Evolutionary conservation across 2,329 filamentous ascomycete species (phyloP), one percentile per base, ranked within the genome.

Genomic region (Dothistroma septosporum): DNA sequence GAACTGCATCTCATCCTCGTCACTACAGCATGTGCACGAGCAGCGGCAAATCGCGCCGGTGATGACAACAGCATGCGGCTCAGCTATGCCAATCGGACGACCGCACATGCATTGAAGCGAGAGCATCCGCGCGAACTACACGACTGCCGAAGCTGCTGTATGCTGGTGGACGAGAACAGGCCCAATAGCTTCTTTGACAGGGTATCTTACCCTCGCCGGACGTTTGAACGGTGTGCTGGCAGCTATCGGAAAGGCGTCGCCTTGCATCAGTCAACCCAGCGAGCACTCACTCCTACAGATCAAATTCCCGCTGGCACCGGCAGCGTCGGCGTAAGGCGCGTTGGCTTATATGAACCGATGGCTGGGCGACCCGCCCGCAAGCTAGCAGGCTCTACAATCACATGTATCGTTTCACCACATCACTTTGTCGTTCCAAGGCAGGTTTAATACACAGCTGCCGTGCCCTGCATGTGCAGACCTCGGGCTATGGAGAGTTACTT

Each of bases 121-220:
- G n/a, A 32, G 12, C 24, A 16, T 32, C 31, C 50, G 21, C 47
- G 24, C 47, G 2, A 50, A 50, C 47, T 24, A 31, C 47, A 50
- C 28, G 50, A 35, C 50, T 53, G 50, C 50, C 50, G 50, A 35
- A 44, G 41, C 41, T 35, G 50, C 50, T 53, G 24, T 21, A 35
- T 21, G 50, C 50, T 32, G 50, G 19, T 7, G 50, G 31, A 32
- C 49, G n/a, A 53, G 49, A 16, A 19, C 11, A 53, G 24, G 49
- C 49, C 49, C 11, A 19, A 4, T 53, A 53, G 24, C 49, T 53
- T 14, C 8, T n/a, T 53, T 11, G 22, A 16, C n/a, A 31, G 50
- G 31, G 16, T 35, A 32, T 35, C 24, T 53, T 35, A 32, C n/a
- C 22, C 31, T 53, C 9, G 9, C 22, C 22, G 22, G 49, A 24